Evolutionary conservation across 164 flowering plant genomes (phyloP), one percentile per base, ranked within the genome.

Genomic region (Brasenia schreberi): DNA sequence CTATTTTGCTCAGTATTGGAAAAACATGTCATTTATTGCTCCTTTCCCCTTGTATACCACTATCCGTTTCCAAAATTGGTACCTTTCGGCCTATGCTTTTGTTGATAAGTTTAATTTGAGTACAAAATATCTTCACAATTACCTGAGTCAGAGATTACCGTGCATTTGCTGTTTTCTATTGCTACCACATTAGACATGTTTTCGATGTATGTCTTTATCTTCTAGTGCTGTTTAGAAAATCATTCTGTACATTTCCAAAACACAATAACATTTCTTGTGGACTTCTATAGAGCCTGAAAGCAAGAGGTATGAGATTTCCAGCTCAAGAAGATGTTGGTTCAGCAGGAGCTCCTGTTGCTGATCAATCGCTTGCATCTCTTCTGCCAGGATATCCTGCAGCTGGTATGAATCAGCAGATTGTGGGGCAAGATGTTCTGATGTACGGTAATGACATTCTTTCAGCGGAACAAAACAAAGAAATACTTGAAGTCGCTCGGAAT

Each of bases 401-500:
- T 52, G 68, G 75, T 52, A 65, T 72, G 60, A 82, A 74, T 71
- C 53, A 64, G 64, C 76, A 76, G 5, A 64, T 64, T 64, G 63
- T 58, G 12, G 77, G 77, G 66, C 70, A 68, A 49, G 61, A 64
- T 27, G 59, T 65, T 44, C 49, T 76, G 66, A 61, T 73, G 18
- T 70, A 72, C 66, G 74, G 67, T 64, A 74, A 69, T 68, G 79
- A 74, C 60, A 69, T 60, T 56, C 71, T 79, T 58, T 80, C 94
- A 3, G 67, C 58, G 59, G 89, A 87, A 73, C 87, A 84, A 69
- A 89, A 80, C 80, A 87, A 81, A 70, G 89, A 87, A 69, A 72
- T 80, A 71, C 79, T 92, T 56, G 81, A 71, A 14, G 70, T 81
- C 12, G 80, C 94, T 66, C 78, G 89, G 39, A 92, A 89, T 72